Base-by-base conservation (phyloP, 306 rosid genomes). In the Ammopiptanthus mongolicus region DNA sequence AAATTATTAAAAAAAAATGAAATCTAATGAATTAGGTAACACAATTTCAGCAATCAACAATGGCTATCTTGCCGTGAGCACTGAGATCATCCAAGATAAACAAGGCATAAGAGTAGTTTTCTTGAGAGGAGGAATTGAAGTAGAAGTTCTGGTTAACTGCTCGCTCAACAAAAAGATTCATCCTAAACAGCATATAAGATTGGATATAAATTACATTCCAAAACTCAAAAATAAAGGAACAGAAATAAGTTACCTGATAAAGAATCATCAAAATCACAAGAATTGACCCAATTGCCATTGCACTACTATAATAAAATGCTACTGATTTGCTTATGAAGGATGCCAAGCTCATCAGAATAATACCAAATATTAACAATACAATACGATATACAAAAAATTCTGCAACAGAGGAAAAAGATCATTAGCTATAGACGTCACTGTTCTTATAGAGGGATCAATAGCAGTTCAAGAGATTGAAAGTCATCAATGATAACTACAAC, bases 191-290 rank as follows among this genome's bases (percentile, higher is more conserved):
- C 28, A 64, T 12, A n/a, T 23, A 59, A 50, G 52, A 37, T 55
- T 69, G 29, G 41, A 72, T 55, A 34, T 52, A 1, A 55, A 65
- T 37, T 37, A 65, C 33, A 41, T 21, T 64, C 31, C 36, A 39
- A 19, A 19, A 9, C 37, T 17, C n/a, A 62, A 74, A 42, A 59
- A 17, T n/a, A 37, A 12, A 48, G 66, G 77, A 70, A 69, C 28
- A 65, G 36, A 69, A 74, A 69, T 23, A 61, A 41, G 37, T 86
- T 85, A 90, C 98, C 97, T 92, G 99, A 79, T 87, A 95, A 75
- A 95, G 97, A 86, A 95, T 86, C 46, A 95, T 79, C 86, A 90
- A 68, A 81, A 90, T 75, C 65, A 95, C 91, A 74, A 95, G 96
- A 77, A 92, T 79, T 71, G 90, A 84, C 55, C 99, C 97, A 36